Conservation (phyloP, 1,284 basidiomycete species). For the Marasmius oreades region DNA sequence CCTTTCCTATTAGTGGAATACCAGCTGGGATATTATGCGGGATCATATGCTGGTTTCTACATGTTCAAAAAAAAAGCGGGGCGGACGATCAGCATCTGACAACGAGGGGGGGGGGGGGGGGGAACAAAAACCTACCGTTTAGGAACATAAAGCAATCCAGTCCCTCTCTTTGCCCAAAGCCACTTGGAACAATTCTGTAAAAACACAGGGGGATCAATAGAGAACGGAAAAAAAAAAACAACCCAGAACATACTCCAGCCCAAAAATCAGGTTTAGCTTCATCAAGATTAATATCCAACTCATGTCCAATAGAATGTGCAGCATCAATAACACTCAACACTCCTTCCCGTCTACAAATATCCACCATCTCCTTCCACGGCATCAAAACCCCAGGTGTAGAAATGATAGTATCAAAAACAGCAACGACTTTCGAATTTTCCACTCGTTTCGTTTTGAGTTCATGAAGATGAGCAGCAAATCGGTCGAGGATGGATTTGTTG, state of each 20-base stretch:
- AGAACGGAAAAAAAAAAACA: no score
- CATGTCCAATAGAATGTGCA: constrained; percentile 79
- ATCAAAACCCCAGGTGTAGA: constrained; percentile 69
- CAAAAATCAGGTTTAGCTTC: constrained; percentile 74
- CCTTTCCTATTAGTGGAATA: neutral
- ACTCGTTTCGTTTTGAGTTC: neutral
- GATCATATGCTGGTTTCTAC: constrained; percentile 76
- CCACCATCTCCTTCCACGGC: constrained; percentile 80
- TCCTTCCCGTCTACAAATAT: constrained; percentile 63
- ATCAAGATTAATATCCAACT: constrained; percentile 53
- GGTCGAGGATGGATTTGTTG: constrained; percentile 52
- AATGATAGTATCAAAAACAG: constrained; percentile 73
- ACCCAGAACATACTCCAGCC: constrained; percentile 61
- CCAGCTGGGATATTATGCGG: neutral
- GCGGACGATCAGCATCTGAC: no score
- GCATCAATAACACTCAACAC: constrained; percentile 76
- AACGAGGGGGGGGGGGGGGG: no score
- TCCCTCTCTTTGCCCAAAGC: constrained; percentile 71
- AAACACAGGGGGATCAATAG: neutral
- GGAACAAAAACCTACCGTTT: constrained; percentile 46
- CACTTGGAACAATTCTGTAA: constrained; percentile 80
- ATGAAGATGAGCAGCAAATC: constrained; percentile 45
- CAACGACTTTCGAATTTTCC: constrained; percentile 51
- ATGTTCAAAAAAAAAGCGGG: neutral
- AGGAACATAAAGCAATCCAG: constrained; percentile 76